These are phyloP conservation scores for Pulveroboletus frians DNA, from an alignment of 768 basidiomycete genomes.

Conservation along the genomic window DNA sequence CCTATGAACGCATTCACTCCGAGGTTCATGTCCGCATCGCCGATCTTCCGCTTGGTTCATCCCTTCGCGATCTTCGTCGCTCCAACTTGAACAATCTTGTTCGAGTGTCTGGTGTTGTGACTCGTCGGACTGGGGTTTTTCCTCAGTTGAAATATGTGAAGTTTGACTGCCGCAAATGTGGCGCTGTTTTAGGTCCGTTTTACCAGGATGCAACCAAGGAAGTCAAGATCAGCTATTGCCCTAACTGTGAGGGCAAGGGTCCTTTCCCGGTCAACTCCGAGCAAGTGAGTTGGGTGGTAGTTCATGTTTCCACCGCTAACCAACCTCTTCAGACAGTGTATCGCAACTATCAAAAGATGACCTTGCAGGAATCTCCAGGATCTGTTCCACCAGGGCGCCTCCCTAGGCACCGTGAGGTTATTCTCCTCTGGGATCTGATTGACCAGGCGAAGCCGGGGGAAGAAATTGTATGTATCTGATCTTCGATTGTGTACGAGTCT, in stretches of 20 bases:
- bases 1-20: constrained; percentile 94
- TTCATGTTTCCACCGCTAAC: not conserved
- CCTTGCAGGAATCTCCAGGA: constrained; percentile 95
- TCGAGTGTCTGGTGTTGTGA: constrained; percentile 93
- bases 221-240: constrained; percentile 90
- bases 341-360: constrained; percentile 98
- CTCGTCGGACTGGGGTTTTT: constrained; percentile 91
- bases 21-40: constrained; percentile 97
- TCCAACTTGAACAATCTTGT: constrained; percentile 92
- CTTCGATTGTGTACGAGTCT: constrained; percentile 2
- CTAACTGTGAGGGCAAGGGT: constrained; percentile 90
- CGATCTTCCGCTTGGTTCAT: constrained; percentile 84
- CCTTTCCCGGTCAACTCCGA: constrained; percentile 97
- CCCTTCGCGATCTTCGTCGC: constrained; percentile 90
- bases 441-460: constrained; percentile 98
- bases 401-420: constrained; percentile 93
- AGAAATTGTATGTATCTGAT: constrained; percentile 69
- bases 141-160: constrained; percentile 99
- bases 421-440: constrained; percentile 96
- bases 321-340: constrained; percentile 75
- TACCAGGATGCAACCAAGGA: constrained; percentile 96
- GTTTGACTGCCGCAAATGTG: constrained; percentile 95
- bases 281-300: constrained; percentile 51
- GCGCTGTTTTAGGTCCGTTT: constrained; percentile 92
- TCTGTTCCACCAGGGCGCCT: constrained; percentile 96